phyloP scores from a whole-genome alignment of 2,329 filamentous ascomycete species.

The Pseudogymnoascus verrucosus region DNA sequence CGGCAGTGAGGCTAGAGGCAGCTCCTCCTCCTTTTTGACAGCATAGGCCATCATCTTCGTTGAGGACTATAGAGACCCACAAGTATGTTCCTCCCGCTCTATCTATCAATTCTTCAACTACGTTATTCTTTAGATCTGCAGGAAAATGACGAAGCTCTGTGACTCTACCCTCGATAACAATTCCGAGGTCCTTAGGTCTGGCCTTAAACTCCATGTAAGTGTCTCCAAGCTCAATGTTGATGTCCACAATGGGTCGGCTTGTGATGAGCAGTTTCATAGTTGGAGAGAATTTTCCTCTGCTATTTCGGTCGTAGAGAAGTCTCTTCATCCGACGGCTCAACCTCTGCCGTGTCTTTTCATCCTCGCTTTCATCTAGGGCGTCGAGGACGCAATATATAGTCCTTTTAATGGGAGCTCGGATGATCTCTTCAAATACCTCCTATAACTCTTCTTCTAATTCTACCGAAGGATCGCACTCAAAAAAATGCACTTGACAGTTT shows the following conservation, averaged over 20 bases:
- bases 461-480: background rate
- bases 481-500: background rate
- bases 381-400: background rate
- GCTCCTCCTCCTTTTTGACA: conserved; percentile 11
- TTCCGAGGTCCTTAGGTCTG: too few species aligned
- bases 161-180: too few species aligned
- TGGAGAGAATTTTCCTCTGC: background rate
- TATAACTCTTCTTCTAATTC: background rate
- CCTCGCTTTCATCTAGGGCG: background rate
- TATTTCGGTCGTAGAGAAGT: background rate
- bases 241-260: background rate
- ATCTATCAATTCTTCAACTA: too few species aligned
- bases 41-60: conserved; percentile 10
- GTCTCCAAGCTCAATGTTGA: too few species aligned
- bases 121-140: too few species aligned
- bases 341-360: background rate
- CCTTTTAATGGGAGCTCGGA: background rate
- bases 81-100: too few species aligned
- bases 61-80: too few species aligned
- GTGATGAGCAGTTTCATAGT: background rate
- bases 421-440: background rate
- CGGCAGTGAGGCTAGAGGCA: background rate
- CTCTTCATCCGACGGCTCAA: background rate
- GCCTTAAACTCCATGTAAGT: too few species aligned
- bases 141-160: too few species aligned